Conservation (phyloP, 2,329 filamentous ascomycete genomes). For the Botrytis sinoallii region DNA sequence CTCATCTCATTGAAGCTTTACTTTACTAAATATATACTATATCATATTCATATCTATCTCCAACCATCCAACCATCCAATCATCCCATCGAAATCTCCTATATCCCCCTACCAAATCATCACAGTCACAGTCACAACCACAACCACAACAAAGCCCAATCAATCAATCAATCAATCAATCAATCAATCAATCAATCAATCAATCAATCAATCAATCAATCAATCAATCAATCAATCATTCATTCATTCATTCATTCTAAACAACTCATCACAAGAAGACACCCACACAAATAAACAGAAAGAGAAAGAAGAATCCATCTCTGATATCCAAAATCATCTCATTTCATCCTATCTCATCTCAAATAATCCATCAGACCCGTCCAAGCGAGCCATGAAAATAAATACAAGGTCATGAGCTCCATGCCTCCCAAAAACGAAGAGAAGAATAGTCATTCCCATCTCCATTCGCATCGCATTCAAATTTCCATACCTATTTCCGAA, state of each 20-base stretch:
- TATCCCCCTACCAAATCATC: not conserved
- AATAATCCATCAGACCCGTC: not conserved
- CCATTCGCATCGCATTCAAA: not conserved
- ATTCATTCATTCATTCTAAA: not conserved
- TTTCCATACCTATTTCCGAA: too few species aligned
- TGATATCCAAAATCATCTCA: not conserved
- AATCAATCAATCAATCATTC: too few species aligned
- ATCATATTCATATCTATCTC: not conserved
- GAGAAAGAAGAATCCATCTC: not conserved
- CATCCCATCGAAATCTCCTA: not conserved
- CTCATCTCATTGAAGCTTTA: too few species aligned
- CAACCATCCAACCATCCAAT: not conserved
- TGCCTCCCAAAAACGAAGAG: not conserved
- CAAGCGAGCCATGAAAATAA: not conserved
- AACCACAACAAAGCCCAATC: too few species aligned
- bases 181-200: too few species aligned
- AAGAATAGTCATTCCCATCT: not conserved
- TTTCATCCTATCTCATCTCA: not conserved
- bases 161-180: too few species aligned
- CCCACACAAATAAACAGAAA: not conserved
- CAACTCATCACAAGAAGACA: not conserved
- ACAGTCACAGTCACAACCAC: not conserved
- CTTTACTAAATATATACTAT: not conserved
- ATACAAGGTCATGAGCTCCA: not conserved
- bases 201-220: too few species aligned